Percentiles rank a stretch among this genome's conserved stretches.
These are phyloP conservation scores for Acanthamoeba pearcei DNA, from an alignment of 208 protist species.

Conservation along the genomic window DNA sequence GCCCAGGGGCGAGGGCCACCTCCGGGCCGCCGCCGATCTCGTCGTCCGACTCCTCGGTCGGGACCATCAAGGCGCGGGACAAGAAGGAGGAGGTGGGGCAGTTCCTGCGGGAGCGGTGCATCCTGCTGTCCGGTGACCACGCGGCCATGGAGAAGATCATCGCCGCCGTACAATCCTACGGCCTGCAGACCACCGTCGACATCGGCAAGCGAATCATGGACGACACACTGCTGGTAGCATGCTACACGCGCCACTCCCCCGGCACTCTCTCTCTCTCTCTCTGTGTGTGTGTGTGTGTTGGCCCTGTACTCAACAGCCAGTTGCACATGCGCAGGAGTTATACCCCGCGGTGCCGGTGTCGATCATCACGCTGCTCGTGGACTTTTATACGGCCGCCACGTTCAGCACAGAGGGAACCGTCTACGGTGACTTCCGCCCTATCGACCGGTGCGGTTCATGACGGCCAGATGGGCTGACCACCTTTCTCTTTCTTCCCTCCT, in stretches of 20 bases:
- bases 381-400: slow-evolving; percentile 3
- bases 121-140: slow-evolving; percentile 1
- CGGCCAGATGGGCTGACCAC: neutral
- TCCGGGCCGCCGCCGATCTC: neutral
- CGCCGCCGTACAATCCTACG: slow-evolving; percentile 1
- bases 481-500: neutral
- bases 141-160: slow-evolving; percentile 28
- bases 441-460: neutral
- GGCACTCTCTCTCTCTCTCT: too few species aligned
- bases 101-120: slow-evolving; percentile 36
- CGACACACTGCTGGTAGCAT: slow-evolving; percentile 30
- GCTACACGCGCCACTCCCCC: neutral
- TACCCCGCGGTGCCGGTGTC: slow-evolving; percentile 56
- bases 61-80: slow-evolving; percentile 1
- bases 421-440: neutral
- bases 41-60: neutral
- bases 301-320: neutral
- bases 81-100: slow-evolving; percentile 20
- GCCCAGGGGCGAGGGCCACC: neutral
- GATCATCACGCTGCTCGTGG: slow-evolving; percentile 60
- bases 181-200: neutral
- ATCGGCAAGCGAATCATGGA: slow-evolving; percentile 40
- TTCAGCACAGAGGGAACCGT: slow-evolving; percentile 6
- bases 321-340: neutral
- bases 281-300: too few species aligned